phyloP scores from a whole-genome alignment of 176 grass and related monocot species.

The Puccinellia tenuiflora region DNA sequence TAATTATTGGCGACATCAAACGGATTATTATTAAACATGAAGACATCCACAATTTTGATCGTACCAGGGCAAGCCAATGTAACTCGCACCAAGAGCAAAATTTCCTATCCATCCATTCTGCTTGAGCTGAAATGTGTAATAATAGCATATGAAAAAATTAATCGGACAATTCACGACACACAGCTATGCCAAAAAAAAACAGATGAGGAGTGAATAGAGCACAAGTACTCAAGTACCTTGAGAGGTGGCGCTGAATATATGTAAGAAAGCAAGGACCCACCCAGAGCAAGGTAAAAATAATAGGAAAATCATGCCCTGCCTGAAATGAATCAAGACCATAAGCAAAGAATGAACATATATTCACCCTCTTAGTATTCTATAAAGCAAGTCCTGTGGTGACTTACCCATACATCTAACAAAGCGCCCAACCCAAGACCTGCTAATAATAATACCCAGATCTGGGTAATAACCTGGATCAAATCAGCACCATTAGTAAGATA shows the following conservation, averaged over 20 bases:
- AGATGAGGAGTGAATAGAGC: background rate
- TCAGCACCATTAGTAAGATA: slow-evolving; percentile 14
- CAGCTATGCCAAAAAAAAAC: background rate
- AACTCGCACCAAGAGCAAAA: slow-evolving; percentile 92
- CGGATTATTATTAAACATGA: slow-evolving; percentile 10
- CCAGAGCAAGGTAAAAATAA: slow-evolving; percentile 88
- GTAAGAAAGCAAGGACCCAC: slow-evolving; percentile 96
- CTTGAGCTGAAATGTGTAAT: slow-evolving; percentile 55
- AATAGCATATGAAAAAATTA: background rate
- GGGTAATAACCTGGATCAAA: slow-evolving; percentile 83
- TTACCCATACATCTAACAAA: slow-evolving; percentile 95
- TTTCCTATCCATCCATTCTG: slow-evolving; percentile 99
- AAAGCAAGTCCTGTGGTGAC: slow-evolving; percentile 19
- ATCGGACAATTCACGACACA: background rate
- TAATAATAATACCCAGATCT: slow-evolving; percentile 86
- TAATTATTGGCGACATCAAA: slow-evolving; percentile 8
- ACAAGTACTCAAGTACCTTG: slow-evolving; percentile 53
- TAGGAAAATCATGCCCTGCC: slow-evolving; percentile 87
- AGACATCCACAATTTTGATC: background rate
- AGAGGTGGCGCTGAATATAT: slow-evolving; percentile 98
- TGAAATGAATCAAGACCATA: slow-evolving; percentile 43
- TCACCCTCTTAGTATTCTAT: background rate
- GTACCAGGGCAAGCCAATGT: slow-evolving; percentile 95
- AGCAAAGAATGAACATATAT: slow-evolving; percentile 17
- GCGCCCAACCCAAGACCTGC: slow-evolving; percentile 84